Percentiles rank a stretch among this genome's conserved stretches.
Evolutionary conservation across 495 filamentous ascomycete genomes (phyloP).

Genomic region (Neurospora sp.): DNA sequence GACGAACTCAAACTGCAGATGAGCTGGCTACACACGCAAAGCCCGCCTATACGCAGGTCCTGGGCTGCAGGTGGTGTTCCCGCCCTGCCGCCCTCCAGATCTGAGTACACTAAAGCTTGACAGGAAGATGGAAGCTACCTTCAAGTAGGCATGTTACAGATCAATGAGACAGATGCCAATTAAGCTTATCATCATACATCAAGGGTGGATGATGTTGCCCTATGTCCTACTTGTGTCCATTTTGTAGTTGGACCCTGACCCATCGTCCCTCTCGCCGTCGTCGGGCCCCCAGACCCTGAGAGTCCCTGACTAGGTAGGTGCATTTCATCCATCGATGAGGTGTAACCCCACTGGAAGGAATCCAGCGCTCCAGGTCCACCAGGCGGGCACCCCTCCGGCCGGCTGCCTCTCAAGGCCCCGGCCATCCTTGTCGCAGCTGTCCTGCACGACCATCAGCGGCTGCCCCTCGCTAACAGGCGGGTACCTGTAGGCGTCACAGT

Average conservation of each 20-base stretch:
- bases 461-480: neutral
- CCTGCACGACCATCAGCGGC: neutral
- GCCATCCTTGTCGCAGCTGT: neutral
- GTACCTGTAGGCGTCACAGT: neutral
- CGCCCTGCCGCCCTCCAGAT: neutral
- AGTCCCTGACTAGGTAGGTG: neutral
- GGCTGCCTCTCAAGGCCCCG: neutral
- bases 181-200: neutral
- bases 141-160: neutral
- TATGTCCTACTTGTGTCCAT: neutral
- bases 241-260: neutral
- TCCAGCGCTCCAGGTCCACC: neutral
- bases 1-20: neutral
- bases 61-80: neutral
- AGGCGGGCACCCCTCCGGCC: neutral
- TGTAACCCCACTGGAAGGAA: neutral
- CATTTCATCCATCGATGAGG: neutral
- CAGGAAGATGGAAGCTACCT: neutral
- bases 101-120: neutral
- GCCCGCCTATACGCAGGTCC: neutral
- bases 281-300: neutral
- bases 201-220: neutral
- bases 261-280: neutral
- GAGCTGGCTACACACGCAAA: neutral
- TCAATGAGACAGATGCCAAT: neutral